phyloP scores from a whole-genome alignment of 306 rosid species.

The Vigna unguiculata region DNA sequence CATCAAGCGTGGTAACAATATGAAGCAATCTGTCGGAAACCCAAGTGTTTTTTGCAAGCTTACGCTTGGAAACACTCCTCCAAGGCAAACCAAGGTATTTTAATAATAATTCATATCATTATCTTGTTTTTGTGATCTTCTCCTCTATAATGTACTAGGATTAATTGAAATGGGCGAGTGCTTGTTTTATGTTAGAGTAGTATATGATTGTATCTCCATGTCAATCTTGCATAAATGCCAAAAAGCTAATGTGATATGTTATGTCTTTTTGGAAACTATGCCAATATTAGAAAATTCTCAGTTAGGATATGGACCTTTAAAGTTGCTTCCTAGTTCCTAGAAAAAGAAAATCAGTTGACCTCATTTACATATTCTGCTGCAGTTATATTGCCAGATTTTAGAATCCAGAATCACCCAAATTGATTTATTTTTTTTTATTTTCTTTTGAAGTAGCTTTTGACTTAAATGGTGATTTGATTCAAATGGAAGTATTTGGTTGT shows the following conservation, averaged over 20 bases:
- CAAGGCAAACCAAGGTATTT: conserved; percentile 90
- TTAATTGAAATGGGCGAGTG: conserved; percentile 17
- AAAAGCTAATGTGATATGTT: conserved; percentile 23
- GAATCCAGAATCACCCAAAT: conserved; percentile 31
- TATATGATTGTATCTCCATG: conserved; percentile 9
- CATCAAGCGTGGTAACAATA: conserved; percentile 91
- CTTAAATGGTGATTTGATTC: conserved; percentile 12
- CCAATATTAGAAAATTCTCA: not conserved
- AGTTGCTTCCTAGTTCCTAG: conserved; percentile 21
- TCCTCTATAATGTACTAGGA: conserved; percentile 26
- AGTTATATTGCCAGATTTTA: conserved; percentile 7
- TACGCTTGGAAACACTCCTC: conserved; percentile 92
- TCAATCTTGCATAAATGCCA: conserved; percentile 27
- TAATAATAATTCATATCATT: not conserved
- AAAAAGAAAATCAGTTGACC: conserved; percentile 1
- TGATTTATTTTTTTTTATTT: not conserved
- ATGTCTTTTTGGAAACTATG: not conserved
- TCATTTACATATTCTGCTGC: conserved; percentile 5
- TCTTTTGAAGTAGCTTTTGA: conserved; percentile 13
- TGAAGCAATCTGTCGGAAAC: conserved; percentile 99
- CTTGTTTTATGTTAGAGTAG: conserved; percentile 13
- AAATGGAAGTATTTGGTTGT: conserved; percentile 22
- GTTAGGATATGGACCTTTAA: conserved; percentile 7
- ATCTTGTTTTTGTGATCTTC: conserved; percentile 32
- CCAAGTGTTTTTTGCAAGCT: conserved; percentile 95